These are phyloP conservation scores for Cladorrhinum samala DNA, from an alignment of 495 filamentous ascomycete species.

Conservation along the genomic window DNA sequence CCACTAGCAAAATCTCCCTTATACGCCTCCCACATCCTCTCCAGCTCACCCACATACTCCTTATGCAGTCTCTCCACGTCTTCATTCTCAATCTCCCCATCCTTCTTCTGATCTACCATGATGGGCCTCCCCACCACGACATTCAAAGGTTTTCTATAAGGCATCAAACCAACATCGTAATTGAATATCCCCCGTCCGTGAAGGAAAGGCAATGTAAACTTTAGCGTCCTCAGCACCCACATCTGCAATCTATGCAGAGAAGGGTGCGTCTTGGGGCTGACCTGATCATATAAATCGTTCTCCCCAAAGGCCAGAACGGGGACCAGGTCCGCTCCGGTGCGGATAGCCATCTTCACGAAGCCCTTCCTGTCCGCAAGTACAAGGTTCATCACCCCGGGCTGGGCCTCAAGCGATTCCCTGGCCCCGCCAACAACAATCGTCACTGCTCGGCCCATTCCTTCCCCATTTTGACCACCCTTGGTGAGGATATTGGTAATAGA, in stretches of 20 bases:
- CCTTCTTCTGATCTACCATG: constrained; percentile 42
- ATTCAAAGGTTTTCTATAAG: constrained; percentile 80
- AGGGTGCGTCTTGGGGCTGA: constrained; percentile 64
- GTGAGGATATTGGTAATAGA: constrained; percentile 81
- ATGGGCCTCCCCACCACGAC: constrained; percentile 82
- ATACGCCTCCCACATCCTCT: constrained; percentile 78
- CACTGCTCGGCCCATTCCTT: constrained; percentile 93
- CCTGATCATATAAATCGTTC: constrained; percentile 91
- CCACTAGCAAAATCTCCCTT: constrained; percentile 78
- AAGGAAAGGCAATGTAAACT: constrained; percentile 89
- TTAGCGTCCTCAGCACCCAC: constrained; percentile 70
- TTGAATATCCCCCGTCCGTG: constrained; percentile 93
- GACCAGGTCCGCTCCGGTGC: constrained; percentile 84
- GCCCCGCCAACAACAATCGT: constrained; percentile 95
- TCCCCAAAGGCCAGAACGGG: constrained; percentile 91
- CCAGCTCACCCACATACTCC: constrained; percentile 70
- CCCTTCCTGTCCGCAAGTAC: constrained; percentile 80
- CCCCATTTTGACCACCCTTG: constrained; percentile 64
- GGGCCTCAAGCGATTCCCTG: constrained; percentile 80
- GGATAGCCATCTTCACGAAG: constrained; percentile 87
- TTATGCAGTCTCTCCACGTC: constrained; percentile 78
- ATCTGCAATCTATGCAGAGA: constrained; percentile 70
- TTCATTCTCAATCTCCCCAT: constrained; percentile 49
- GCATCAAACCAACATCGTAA: constrained; percentile 93
- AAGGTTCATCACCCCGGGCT: constrained; percentile 65